phyloP scores from a whole-genome alignment of 305 asterid species.

The Rubia occidens region DNA sequence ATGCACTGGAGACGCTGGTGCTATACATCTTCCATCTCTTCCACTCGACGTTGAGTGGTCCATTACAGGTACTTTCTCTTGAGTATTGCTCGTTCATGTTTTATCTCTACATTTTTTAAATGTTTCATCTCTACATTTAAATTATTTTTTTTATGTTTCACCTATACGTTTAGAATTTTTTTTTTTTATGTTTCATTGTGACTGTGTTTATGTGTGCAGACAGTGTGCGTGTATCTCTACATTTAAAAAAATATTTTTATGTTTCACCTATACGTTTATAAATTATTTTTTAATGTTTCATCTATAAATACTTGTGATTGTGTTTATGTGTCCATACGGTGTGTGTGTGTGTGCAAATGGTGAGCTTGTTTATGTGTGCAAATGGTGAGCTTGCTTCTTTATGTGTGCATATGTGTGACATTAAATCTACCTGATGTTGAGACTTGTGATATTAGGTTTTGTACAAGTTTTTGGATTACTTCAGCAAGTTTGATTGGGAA shows the following conservation, averaged over 20 bases:
- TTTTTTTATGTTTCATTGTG: no score
- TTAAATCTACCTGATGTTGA: conserved; percentile 19
- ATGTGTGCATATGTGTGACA: conserved; percentile 12
- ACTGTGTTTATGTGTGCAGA: no score
- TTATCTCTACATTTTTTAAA: background rate
- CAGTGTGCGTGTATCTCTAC: background rate
- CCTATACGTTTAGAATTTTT: background rate
- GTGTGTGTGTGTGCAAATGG: no score
- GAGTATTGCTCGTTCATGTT: conserved; percentile 9
- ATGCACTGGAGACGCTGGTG: conserved; percentile 88
- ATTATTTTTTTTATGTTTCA: background rate
- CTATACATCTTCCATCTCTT: conserved; percentile 72
- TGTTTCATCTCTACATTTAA: background rate
- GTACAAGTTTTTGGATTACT: conserved; percentile 69
- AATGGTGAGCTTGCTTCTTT: background rate
- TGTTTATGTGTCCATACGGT: no score
- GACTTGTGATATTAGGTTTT: conserved; percentile 44
- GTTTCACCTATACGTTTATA: background rate
- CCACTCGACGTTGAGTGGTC: conserved; percentile 63
- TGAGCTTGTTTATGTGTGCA: background rate
- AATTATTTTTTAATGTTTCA: background rate
- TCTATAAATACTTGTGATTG: background rate
- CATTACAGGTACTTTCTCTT: conserved; percentile 60
- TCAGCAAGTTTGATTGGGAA: conserved; percentile 81
- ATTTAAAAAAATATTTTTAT: no score